These are phyloP conservation scores for Pestalotiopsis sp. DNA, from an alignment of 2,329 filamentous ascomycete species.

Conservation along the genomic window DNA sequence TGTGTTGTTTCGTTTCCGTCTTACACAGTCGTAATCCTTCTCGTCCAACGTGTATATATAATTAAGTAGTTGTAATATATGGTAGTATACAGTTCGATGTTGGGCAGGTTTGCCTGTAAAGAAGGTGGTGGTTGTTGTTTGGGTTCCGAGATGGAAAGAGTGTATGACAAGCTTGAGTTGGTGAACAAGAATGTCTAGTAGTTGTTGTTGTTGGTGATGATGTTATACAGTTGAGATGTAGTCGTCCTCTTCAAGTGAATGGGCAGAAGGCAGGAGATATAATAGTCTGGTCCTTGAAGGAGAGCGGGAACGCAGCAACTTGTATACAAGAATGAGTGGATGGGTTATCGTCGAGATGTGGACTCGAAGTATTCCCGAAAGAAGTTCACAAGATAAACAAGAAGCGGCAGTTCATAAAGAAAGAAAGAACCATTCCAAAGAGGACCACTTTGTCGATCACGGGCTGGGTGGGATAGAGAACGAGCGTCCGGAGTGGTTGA, in stretches of 20 bases:
- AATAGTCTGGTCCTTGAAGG: conserved; percentile 1
- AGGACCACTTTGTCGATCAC: conserved; percentile 34
- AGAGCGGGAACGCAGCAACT: conserved; percentile 23
- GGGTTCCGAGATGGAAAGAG: conserved; percentile 34
- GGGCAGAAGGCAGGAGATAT: not conserved
- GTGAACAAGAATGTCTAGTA: conserved; percentile 27
- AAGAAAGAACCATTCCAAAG: conserved; percentile 32
- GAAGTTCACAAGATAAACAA: conserved; percentile 35
- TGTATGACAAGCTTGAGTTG: conserved; percentile 31
- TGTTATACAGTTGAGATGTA: conserved; percentile 30
- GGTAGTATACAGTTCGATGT: conserved; percentile 31
- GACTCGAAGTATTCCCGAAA: conserved; percentile 31
- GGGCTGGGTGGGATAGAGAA: conserved; percentile 29
- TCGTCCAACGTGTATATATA: conserved; percentile 31
- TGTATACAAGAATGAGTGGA: conserved; percentile 35
- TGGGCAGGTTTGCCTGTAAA: conserved; percentile 34
- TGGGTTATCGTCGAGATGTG: conserved; percentile 29
- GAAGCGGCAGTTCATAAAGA: conserved; percentile 36
- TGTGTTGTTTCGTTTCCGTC: conserved; percentile 20
- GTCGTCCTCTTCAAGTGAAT: conserved; percentile 17
- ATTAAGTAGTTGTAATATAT: conserved; percentile 24
- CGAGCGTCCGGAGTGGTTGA: conserved; percentile 31
- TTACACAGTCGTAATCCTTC: conserved; percentile 15
- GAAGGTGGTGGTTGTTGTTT: conserved; percentile 30
- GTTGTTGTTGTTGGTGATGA: conserved; percentile 27